Percentiles rank a stretch among this genome's conserved stretches.
These are phyloP conservation scores for Oidiodendron maius DNA, from an alignment of 495 filamentous ascomycete species.

Conservation along the genomic window DNA sequence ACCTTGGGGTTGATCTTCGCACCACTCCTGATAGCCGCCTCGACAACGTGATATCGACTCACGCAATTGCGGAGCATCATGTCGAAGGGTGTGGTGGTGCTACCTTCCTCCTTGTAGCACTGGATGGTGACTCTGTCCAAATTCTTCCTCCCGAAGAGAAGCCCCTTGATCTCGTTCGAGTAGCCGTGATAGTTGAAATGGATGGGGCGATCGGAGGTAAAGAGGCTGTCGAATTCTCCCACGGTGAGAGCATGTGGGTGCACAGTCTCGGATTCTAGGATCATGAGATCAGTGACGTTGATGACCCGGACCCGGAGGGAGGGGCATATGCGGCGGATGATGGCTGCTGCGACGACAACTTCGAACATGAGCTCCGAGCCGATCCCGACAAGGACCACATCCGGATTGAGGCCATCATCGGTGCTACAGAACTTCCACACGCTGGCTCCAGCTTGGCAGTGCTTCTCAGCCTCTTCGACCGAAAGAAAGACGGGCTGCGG, in stretches of 20 bases:
- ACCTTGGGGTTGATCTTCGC: slow-evolving; percentile 47
- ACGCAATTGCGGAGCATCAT: slow-evolving; percentile 67
- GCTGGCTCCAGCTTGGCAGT: slow-evolving; percentile 59
- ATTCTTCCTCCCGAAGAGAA: slow-evolving; percentile 54
- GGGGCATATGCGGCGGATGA: slow-evolving; percentile 49
- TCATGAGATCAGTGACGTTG: slow-evolving; percentile 72
- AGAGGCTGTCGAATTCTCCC: slow-evolving; percentile 51
- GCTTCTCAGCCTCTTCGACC: slow-evolving; percentile 56
- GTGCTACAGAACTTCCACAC: slow-evolving; percentile 63
- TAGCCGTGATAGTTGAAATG: slow-evolving; percentile 75
- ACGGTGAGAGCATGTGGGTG: slow-evolving; percentile 58
- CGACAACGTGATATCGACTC: slow-evolving; percentile 56
- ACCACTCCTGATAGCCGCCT: slow-evolving; percentile 47
- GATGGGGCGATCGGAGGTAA: slow-evolving; percentile 53
- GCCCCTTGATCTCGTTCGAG: slow-evolving; percentile 52
- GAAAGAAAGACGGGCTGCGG: slow-evolving; percentile 63
- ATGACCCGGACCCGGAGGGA: slow-evolving; percentile 55
- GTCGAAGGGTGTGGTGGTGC: slow-evolving; percentile 67
- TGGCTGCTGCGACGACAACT: slow-evolving; percentile 56
- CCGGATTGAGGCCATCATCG: slow-evolving; percentile 51
- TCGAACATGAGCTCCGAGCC: slow-evolving; percentile 69
- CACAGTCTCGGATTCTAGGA: slow-evolving; percentile 49
- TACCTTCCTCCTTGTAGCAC: slow-evolving; percentile 68
- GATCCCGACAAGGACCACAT: slow-evolving; percentile 65
- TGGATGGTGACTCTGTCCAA: slow-evolving; percentile 48